phyloP scores from a whole-genome alignment of 129 eudicot species.

The Tagetes erecta region DNA sequence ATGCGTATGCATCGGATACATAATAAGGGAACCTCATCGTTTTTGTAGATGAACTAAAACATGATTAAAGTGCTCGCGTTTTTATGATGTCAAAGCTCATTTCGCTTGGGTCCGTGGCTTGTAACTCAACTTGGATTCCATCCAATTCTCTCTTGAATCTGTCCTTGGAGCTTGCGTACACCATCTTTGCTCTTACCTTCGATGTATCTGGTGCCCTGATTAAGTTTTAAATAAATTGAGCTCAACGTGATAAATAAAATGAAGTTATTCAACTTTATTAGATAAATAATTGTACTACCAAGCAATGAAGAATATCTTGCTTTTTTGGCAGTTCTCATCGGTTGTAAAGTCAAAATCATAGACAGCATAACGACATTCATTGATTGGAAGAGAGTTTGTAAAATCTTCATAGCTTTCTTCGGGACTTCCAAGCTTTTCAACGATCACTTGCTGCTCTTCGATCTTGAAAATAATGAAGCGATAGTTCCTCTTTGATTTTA shows the following conservation, averaged over 20 bases:
- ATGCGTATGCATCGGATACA: slow-evolving; percentile 18
- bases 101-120: slow-evolving; percentile 93
- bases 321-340: slow-evolving; percentile 82
- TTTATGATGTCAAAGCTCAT: slow-evolving; percentile 89
- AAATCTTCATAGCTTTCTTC: slow-evolving; percentile 71
- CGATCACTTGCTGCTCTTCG: slow-evolving; percentile 69
- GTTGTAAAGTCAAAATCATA: slow-evolving; percentile 81
- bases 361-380: slow-evolving; percentile 94
- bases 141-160: slow-evolving; percentile 94
- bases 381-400: slow-evolving; percentile 65
- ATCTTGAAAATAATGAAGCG: slow-evolving; percentile 69
- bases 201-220: slow-evolving; percentile 82
- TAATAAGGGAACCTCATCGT: not conserved
- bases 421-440: slow-evolving; percentile 73
- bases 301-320: slow-evolving; percentile 92
- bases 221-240: not conserved
- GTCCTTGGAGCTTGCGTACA: slow-evolving; percentile 93
- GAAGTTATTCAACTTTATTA: not conserved
- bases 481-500: slow-evolving; percentile 67
- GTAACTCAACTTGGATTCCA: slow-evolving; percentile 90
- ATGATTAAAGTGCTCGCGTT: slow-evolving; percentile 61
- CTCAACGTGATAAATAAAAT: not conserved
- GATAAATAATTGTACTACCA: slow-evolving; percentile 40
- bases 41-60: slow-evolving; percentile 15
- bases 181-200: slow-evolving; percentile 91